Conservation (phyloP, 2,329 filamentous ascomycete genomes). For the Paramyrothecium roridum region DNA sequence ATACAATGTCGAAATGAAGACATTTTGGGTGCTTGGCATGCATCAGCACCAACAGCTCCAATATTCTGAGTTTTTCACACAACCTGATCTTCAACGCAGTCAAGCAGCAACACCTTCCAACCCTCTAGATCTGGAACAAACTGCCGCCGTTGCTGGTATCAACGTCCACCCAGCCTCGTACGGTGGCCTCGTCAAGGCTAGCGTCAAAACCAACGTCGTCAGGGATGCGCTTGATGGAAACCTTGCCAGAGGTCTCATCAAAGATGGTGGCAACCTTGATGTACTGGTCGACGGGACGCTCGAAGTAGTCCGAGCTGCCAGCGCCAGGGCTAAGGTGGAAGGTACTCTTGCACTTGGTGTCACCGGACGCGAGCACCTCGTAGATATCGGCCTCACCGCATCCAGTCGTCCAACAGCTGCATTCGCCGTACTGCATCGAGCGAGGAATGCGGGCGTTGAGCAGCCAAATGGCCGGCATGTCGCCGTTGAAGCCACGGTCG, state of each 20-base stretch:
- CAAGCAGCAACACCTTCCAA: not conserved
- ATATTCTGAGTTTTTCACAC: too few species aligned
- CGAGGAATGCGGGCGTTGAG: slow-evolving; percentile 72
- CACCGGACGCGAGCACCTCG: slow-evolving; percentile 65
- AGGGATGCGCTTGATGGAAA: slow-evolving; percentile 54
- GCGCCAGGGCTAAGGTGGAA: slow-evolving; percentile 62
- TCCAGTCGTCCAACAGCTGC: slow-evolving; percentile 67
- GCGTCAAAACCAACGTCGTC: slow-evolving; percentile 36
- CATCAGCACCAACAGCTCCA: too few species aligned
- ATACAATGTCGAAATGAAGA: not conserved
- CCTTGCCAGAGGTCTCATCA: slow-evolving; percentile 43
- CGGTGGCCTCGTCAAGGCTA: slow-evolving; percentile 33
- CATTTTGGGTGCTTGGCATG: not conserved
- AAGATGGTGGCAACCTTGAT: slow-evolving; percentile 67
- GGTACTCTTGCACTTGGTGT: slow-evolving; percentile 66
- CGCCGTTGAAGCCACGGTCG: slow-evolving; percentile 47
- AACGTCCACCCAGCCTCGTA: slow-evolving; percentile 27
- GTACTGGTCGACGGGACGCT: slow-evolving; percentile 54
- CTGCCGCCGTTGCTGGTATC: slow-evolving; percentile 11
- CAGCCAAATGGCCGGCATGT: slow-evolving; percentile 75
- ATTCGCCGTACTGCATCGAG: slow-evolving; percentile 65
- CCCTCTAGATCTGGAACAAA: slow-evolving; percentile 14
- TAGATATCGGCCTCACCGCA: slow-evolving; percentile 77
- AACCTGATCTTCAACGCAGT: too few species aligned
- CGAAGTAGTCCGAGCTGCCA: slow-evolving; percentile 70